A percentile compares a stretch with the other conserved stretches of the same genome.
Evolutionary conservation across 352 stramenopile genomes (phyloP).

Genomic region (Blastocystis sp.): DNA sequence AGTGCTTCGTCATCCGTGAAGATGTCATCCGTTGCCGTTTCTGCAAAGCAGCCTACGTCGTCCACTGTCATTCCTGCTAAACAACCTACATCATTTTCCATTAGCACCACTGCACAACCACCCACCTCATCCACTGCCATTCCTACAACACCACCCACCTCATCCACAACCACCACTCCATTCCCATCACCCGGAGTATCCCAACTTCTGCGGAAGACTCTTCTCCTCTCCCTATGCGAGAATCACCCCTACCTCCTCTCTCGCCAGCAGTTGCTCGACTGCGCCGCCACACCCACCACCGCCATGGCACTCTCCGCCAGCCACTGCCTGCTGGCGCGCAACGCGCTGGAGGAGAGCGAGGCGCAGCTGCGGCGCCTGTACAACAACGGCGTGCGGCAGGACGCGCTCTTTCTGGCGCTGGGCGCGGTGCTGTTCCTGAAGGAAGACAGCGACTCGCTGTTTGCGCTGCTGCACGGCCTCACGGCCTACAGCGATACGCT

Average conservation of each 20-base stretch:
- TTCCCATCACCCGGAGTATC: neutral
- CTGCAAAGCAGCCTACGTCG: neutral
- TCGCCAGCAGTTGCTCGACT: neutral
- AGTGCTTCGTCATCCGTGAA: neutral
- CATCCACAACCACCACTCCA: neutral
- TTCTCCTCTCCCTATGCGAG: neutral
- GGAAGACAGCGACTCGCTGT: neutral
- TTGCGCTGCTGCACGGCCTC: constrained; percentile 6
- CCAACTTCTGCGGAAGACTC: neutral
- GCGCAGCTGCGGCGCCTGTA: neutral
- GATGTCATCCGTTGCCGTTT: neutral
- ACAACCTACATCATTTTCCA: neutral
- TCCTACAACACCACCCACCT: too few species aligned
- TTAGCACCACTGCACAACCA: neutral
- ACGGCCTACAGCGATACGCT: neutral
- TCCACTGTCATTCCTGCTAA: neutral
- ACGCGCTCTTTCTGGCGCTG: neutral
- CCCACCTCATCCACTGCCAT: neutral
- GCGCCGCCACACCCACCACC: neutral
- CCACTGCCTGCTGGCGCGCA: neutral
- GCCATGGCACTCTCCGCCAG: neutral
- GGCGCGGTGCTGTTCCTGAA: neutral
- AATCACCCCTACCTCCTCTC: neutral
- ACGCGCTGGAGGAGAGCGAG: neutral
- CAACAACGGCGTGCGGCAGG: neutral